Evolutionary conservation across 805 yeast species (phyloP).

Genomic region (Kurtzmaniella cleridarum): DNA sequence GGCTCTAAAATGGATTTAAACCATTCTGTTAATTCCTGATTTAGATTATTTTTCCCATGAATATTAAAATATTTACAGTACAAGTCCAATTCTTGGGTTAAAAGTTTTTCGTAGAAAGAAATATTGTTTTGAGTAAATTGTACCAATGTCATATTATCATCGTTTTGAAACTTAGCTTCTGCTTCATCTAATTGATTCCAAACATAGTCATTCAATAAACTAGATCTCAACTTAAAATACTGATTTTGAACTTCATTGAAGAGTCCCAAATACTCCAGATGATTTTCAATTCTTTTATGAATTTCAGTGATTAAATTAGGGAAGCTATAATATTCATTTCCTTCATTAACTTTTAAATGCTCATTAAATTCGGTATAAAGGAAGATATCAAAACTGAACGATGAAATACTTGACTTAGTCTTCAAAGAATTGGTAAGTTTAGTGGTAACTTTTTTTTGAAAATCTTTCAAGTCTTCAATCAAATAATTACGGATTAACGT

Average conservation of each 20-base stretch:
- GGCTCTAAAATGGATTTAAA: slow-evolving; percentile 68
- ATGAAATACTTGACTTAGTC: slow-evolving; percentile 5
- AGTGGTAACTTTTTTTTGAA: slow-evolving; percentile 16
- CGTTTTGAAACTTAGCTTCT: slow-evolving; percentile 2
- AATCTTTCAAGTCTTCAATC: slow-evolving; percentile 34
- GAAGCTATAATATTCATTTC: slow-evolving; percentile 17
- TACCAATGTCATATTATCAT: slow-evolving; percentile 35
- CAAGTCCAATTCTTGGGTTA: slow-evolving; percentile 55
- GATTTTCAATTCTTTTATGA: slow-evolving; percentile 29
- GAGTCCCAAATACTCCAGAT: slow-evolving; percentile 60
- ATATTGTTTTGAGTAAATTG: slow-evolving; percentile 60
- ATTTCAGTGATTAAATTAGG: slow-evolving; percentile 31
- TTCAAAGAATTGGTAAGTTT: slow-evolving; percentile 13
- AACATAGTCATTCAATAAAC: slow-evolving; percentile 39
- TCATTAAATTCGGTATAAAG: slow-evolving; percentile 57
- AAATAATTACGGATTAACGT: slow-evolving; percentile 69
- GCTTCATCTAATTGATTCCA: slow-evolving; percentile 27
- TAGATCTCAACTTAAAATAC: slow-evolving; percentile 56
- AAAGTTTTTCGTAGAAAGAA: slow-evolving; percentile 52
- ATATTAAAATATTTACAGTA: slow-evolving; percentile 49
- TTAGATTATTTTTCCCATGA: background rate
- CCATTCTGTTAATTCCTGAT: slow-evolving; percentile 46
- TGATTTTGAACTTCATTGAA: slow-evolving; percentile 57
- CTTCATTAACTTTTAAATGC: slow-evolving; percentile 1
- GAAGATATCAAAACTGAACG: slow-evolving; percentile 53